A percentile compares a stretch with the other conserved stretches of the same genome.
These are phyloP conservation scores for Leccinellum rugosiceps DNA, from an alignment of 768 basidiomycete genomes.

Conservation along the genomic window DNA sequence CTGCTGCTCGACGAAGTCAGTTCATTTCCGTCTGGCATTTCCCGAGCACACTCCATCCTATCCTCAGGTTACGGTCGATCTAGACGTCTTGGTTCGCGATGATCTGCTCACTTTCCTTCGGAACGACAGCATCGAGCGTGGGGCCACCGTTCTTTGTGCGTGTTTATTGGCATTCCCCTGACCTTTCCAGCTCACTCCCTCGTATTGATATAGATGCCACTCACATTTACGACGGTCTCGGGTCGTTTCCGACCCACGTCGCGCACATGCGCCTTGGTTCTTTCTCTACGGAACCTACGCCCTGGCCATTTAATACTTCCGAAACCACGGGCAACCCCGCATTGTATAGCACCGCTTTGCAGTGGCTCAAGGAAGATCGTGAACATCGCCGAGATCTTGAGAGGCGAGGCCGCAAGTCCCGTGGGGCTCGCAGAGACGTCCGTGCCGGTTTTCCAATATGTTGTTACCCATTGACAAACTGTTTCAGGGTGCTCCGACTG, in stretches of 20 bases:
- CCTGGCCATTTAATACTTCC: constrained; percentile 58
- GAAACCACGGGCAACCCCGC: constrained; percentile 23
- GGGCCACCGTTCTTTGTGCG: constrained; percentile 86
- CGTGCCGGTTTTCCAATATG: constrained; percentile 17
- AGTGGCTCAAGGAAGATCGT: constrained; percentile 87
- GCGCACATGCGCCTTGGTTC: constrained; percentile 87
- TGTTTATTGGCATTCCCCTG: constrained; percentile 4
- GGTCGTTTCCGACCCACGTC: constrained; percentile 89
- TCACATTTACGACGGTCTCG: constrained; percentile 94
- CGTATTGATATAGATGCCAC: constrained; percentile 69
- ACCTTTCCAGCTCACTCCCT: constrained; percentile 9
- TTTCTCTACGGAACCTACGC: constrained; percentile 60
- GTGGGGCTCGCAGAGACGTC: constrained; percentile 62
- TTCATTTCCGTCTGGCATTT: constrained; percentile 1
- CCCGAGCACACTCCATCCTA: not conserved
- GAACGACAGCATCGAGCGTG: constrained; percentile 71
- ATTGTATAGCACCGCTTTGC: constrained; percentile 73
- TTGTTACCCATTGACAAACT: constrained; percentile 2
- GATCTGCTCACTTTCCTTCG: constrained; percentile 88
- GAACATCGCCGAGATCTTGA: constrained; percentile 59
- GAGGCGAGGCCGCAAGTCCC: constrained; percentile 50
- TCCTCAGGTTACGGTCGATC: constrained; percentile 86
- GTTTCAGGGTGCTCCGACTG: constrained; percentile 55
- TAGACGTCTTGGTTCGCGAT: constrained; percentile 92
- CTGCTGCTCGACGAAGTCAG: constrained; percentile 88